These are phyloP conservation scores for Fraxinus greggii DNA, from an alignment of 305 asterid genomes.

Conservation along the genomic window DNA sequence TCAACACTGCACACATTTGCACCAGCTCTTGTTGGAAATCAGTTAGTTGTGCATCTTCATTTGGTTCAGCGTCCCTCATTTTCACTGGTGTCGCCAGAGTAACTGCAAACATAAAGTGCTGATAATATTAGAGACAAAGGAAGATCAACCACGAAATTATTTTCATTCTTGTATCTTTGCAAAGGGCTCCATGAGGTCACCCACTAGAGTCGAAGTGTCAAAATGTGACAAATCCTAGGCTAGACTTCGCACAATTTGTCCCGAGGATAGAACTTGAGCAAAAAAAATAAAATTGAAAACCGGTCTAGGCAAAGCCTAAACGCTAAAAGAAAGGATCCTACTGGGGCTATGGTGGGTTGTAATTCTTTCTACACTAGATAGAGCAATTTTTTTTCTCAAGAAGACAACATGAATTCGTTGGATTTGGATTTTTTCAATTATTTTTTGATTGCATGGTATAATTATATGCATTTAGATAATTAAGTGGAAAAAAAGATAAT, in stretches of 20 bases:
- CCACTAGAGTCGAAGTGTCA: background rate
- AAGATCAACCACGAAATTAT: background rate
- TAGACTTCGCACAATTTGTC: background rate
- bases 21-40: constrained; percentile 66
- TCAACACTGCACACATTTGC: constrained; percentile 63
- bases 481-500: background rate
- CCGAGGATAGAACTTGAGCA: background rate
- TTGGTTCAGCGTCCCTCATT: constrained; percentile 38
- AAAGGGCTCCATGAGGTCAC: background rate
- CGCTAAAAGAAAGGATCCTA: background rate
- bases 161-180: background rate
- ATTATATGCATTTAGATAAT: background rate
- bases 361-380: background rate
- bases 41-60: constrained; percentile 52
- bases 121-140: background rate
- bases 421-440: background rate
- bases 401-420: background rate
- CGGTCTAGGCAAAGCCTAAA: background rate
- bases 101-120: constrained; percentile 25
- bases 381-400: background rate
- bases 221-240: background rate
- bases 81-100: constrained; percentile 47
- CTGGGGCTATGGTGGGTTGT: background rate
- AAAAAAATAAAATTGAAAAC: background rate
- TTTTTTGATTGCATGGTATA: background rate